Conservation (phyloP, 768 basidiomycete species). For the Porphyrellus cyaneotinctus region DNA sequence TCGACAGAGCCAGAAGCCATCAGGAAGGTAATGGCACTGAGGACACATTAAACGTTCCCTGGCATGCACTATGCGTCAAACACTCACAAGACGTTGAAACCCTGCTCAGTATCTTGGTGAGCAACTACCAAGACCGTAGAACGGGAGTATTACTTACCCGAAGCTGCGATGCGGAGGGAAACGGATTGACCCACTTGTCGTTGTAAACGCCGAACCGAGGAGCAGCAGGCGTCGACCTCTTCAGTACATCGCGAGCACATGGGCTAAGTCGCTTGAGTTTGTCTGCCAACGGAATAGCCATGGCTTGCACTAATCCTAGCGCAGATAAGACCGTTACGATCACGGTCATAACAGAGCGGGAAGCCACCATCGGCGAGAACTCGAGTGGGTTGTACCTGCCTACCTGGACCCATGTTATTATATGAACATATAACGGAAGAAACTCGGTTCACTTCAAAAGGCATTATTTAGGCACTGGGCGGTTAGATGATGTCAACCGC, state of each 20-base stretch:
- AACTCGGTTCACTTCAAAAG: not conserved
- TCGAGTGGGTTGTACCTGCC: not conserved
- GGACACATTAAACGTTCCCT: not conserved
- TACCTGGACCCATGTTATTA: not conserved
- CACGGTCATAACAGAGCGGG: constrained; percentile 4
- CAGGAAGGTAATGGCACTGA: constrained; percentile 41
- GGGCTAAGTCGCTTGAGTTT: constrained; percentile 20
- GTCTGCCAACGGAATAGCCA: constrained; percentile 15
- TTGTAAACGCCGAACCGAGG: constrained; percentile 48
- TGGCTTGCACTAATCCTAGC: constrained; percentile 10
- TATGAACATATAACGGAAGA: constrained; percentile 16
- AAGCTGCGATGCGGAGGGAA: constrained; percentile 43
- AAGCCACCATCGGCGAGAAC: constrained; percentile 15
- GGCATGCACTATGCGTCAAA: not conserved
- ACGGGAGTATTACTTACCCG: constrained; percentile 26
- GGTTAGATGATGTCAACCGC: not conserved
- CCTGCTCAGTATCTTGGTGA: constrained; percentile 17
- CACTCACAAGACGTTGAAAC: constrained; percentile 35
- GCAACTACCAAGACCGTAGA: not conserved
- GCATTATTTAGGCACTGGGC: too few relatives aligned
- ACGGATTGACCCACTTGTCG: constrained; percentile 40
- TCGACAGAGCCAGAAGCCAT: constrained; percentile 40
- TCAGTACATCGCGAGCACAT: constrained; percentile 23
- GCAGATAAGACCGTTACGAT: constrained; percentile 7
- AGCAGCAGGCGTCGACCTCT: constrained; percentile 32